Conservation (phyloP, 2,329 filamentous ascomycete species). For the Zasmidium angulare region DNA sequence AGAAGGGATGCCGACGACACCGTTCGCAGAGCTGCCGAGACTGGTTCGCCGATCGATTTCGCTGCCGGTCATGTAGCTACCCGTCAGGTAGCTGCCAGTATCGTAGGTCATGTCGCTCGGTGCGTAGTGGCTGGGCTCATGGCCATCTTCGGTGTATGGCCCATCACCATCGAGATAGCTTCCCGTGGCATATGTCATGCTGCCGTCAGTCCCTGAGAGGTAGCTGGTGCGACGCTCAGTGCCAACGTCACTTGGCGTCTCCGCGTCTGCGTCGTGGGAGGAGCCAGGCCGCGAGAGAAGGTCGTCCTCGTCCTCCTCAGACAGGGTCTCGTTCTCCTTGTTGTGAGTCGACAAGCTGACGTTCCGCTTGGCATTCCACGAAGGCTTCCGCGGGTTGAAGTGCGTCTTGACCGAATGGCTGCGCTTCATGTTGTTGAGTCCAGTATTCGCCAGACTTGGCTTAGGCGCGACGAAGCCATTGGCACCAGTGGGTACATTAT, state of each 20-base stretch:
- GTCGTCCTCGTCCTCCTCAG: constrained; percentile 44
- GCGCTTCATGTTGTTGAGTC: constrained; percentile 32
- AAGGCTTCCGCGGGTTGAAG: constrained; percentile 30
- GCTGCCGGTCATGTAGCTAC: constrained; percentile 51
- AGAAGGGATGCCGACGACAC: constrained; percentile 30
- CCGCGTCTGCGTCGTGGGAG: constrained; percentile 20
- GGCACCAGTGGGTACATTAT: constrained; percentile 60
- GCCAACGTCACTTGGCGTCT: constrained; percentile 23
- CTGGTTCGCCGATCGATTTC: constrained; percentile 48
- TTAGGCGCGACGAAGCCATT: constrained; percentile 36
- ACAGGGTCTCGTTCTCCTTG: constrained; percentile 50
- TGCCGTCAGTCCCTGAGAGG: constrained; percentile 27
- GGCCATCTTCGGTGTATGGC: constrained; percentile 28
- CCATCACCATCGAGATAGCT: constrained; percentile 35
- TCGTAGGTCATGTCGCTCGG: constrained; percentile 48
- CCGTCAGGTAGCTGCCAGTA: constrained; percentile 50
- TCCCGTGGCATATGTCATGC: constrained; percentile 30
- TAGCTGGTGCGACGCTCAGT: constrained; percentile 25
- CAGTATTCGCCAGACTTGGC: constrained; percentile 27
- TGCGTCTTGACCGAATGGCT: constrained; percentile 40
- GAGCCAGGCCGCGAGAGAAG: constrained; percentile 19
- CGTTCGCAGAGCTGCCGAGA: constrained; percentile 40
- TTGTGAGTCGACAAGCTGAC: constrained; percentile 31
- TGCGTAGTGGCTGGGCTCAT: constrained; percentile 41
- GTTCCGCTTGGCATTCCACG: constrained; percentile 34